Evolutionary conservation across 345 rosid species (phyloP), one percentile per base, ranked within the genome.

Genomic region (Pistacia atlantica): DNA sequence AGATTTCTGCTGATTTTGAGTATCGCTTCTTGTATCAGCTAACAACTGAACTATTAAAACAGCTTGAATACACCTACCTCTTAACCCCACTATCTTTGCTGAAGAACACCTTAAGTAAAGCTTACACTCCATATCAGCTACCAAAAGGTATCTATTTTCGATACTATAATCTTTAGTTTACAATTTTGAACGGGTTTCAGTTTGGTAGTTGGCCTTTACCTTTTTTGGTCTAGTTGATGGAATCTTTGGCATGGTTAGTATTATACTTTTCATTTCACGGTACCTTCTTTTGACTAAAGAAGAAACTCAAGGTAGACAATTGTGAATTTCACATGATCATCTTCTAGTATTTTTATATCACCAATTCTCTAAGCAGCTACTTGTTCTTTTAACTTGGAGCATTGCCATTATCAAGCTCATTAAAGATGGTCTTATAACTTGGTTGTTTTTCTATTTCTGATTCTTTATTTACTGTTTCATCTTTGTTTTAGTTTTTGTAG

Each of bases 141-240:
- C 85, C 82, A 64, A 54, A 64, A 68, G 4, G 70, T 65, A 61
- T 56, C 66, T 70, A 25, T 69, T 85, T 82, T 51, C 3, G 4
- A 51, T 51, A 11, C 76, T 42, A 25, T n/a, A 13, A 69, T 25
- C 64, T 79, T 28, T 49, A 51, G 57, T 25, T 73, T 38, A n/a
- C 37, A 16, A 58, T 64, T n/a, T 54, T 64, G 22, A 52, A 58
- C 59, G 73, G 66, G 67, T 75, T 65, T 74, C 75, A 25, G 65
- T 61, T 61, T 35, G 83, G 84, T 76, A 20, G 84, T 71, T 77
- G 78, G 66, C 56, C 71, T 59, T 71, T 62, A 35, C 78, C 60
- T 65, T 76, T 56, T 61, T 73, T 38, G 42, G 35, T 35, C 28
- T 6, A 54, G 74, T 45, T 35, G 67, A 82, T 56, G 11, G 33